Evolutionary conservation across 768 basidiomycete species (phyloP), one percentile per base, ranked within the genome.

Genomic region (Tulasnella sp.): DNA sequence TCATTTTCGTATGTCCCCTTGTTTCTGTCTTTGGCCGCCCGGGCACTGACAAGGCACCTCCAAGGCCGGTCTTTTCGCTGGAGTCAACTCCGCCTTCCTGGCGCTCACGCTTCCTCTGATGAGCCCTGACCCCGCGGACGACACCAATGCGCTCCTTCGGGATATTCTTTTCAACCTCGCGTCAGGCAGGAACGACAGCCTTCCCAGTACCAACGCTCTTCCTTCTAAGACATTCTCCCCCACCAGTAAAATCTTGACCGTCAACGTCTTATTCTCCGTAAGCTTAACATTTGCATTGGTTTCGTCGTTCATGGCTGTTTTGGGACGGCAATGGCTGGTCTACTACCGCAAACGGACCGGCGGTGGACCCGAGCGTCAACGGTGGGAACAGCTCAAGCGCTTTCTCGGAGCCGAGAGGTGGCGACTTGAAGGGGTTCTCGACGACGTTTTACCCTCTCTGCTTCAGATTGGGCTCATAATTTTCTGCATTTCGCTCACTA

Each of bases 51-150:
- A 6, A 20, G 18, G 6, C 20, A 20, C 60, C 11, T 14, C 3
- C 22, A n/a, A 64, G 60, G 60, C 60, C 8, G 60, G 60, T 64
- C 60, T 64, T 24, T 64, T 64, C 60, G 60, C 60, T 28, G 60
- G 60, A 28, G 60, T 64, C 60, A 64, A 64, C 24, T 4, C 60
- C 31, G 60, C 60, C 7, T 64, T 64, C 24, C 31, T 64, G 4
- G 60, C 60, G 8, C 60, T 64, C n/a, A 64, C 60, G 2, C 60
- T 64, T 14, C 60, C 60, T 24, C 60, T 64, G 14, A 64, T 64
- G 60, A 28, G 60, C n/a, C n/a, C 60, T 14, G 14, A 64, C 31
- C 31, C 60, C 12, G 60, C n/a, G 14, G 60, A 64, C 60, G 60
- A 64, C 14, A 64, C 60, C 14, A 64, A 64, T 64, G 60, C 60